phyloP scores from a whole-genome alignment of 1,284 basidiomycete species.

The Vanrija humicola region DNA sequence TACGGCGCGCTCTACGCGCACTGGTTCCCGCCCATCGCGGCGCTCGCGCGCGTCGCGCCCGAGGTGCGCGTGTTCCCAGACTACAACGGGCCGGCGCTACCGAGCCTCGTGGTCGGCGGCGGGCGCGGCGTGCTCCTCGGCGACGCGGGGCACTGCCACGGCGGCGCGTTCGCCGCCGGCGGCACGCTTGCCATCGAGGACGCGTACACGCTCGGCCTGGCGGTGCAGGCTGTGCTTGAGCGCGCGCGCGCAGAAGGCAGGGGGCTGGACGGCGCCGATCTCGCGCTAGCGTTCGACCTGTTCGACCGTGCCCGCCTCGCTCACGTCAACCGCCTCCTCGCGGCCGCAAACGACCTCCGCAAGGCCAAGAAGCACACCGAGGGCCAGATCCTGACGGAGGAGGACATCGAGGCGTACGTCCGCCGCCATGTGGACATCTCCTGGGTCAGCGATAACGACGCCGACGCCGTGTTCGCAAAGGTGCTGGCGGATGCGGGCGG shows the following conservation, averaged over 20 bases:
- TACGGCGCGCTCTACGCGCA: constrained; percentile 6
- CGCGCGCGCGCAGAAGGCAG: background rate
- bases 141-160: constrained; percentile 17
- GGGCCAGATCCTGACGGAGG: background rate
- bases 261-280: background rate
- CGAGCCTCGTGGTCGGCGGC: constrained; percentile 1
- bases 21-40: constrained; percentile 14
- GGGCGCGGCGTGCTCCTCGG: constrained; percentile 13
- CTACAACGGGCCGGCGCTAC: constrained; percentile 12
- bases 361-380: background rate
- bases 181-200: constrained; percentile 17
- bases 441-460: constrained; percentile 9
- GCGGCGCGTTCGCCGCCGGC: constrained; percentile 17
- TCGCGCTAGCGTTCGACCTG: background rate
- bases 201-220: constrained; percentile 12
- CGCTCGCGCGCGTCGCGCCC: background rate
- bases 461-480: constrained; percentile 1
- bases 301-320: constrained; percentile 1
- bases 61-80: constrained; percentile 11
- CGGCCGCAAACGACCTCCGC: background rate
- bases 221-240: background rate
- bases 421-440: background rate
- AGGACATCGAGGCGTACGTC: constrained; percentile 3
- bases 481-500: background rate
- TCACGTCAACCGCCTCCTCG: constrained; percentile 4